Conservation (phyloP, 805 yeast species). For the Candida verbasci region DNA sequence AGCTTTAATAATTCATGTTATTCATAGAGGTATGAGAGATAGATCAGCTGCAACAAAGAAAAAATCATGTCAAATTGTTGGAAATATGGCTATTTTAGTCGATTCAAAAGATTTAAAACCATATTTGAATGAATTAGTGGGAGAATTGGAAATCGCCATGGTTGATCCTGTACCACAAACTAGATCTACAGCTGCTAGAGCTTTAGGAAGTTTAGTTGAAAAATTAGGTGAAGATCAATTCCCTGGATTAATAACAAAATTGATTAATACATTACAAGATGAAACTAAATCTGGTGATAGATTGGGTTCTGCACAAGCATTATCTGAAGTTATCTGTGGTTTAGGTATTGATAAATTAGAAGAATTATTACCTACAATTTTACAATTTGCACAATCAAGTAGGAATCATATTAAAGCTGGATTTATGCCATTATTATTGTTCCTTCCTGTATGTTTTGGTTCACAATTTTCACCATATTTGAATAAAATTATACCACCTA, state of each 20-base stretch:
- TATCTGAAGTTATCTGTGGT: conserved; percentile 91
- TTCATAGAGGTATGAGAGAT: conserved; percentile 92
- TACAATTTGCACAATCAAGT: conserved; percentile 64
- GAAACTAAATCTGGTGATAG: conserved; percentile 82
- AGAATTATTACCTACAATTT: conserved; percentile 77
- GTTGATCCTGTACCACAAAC: conserved; percentile 98
- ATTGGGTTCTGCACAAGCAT: conserved; percentile 95
- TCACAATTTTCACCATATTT: conserved; percentile 87
- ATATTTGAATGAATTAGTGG: conserved; percentile 70
- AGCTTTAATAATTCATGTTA: conserved; percentile 90
- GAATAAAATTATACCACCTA: conserved; percentile 82
- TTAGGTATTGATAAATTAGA: conserved; percentile 85
- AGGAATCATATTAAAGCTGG: conserved; percentile 81
- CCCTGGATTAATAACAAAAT: conserved; percentile 84
- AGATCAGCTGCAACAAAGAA: conserved; percentile 90
- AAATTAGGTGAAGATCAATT: conserved; percentile 93
- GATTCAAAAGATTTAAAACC: conserved; percentile 84
- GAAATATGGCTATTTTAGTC: conserved; percentile 95
- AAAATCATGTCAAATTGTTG: conserved; percentile 96
- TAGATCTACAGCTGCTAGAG: conserved; percentile 95
- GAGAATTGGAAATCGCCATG: conserved; percentile 88
- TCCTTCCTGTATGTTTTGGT: conserved; percentile 93
- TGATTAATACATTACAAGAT: conserved; percentile 72
- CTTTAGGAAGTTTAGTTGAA: conserved; percentile 92
- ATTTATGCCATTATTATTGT: conserved; percentile 82